Conservation (phyloP, 2,329 filamentous ascomycete species). For the Juglanconis juglandina region DNA sequence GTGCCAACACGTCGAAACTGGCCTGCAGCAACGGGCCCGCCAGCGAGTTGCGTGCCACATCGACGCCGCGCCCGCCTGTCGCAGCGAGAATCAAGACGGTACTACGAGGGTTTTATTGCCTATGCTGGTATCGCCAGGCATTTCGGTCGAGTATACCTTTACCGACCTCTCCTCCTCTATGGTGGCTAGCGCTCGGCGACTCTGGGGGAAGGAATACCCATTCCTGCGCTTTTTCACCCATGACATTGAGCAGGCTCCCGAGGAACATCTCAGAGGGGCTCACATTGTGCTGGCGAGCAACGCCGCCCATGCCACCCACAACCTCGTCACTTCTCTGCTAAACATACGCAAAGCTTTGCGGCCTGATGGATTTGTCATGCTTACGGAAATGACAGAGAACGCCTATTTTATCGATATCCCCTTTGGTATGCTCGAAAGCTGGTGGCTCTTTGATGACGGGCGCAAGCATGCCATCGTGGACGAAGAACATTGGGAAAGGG, state of each 20-base stretch:
- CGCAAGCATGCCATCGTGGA: background rate
- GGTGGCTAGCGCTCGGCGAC: slow-evolving; percentile 26
- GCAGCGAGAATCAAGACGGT: background rate
- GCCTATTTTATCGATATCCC: too few species aligned
- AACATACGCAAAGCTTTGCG: slow-evolving; percentile 27
- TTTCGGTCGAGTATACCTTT: slow-evolving; percentile 35
- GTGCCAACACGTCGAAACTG: background rate
- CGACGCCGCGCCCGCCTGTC: background rate
- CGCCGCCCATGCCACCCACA: slow-evolving; percentile 32
- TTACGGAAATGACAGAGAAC: slow-evolving; percentile 31
- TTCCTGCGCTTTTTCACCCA: slow-evolving; percentile 28
- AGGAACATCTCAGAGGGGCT: slow-evolving; percentile 20
- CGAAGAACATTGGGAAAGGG: background rate
- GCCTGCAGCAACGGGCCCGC: too few species aligned
- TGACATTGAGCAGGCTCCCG: slow-evolving; percentile 28
- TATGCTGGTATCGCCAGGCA: slow-evolving; percentile 23
- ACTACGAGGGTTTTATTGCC: slow-evolving; percentile 28
- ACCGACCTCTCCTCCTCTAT: slow-evolving; percentile 35
- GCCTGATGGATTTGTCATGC: slow-evolving; percentile 30
- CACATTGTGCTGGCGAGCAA: slow-evolving; percentile 31
- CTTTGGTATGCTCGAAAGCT: background rate
- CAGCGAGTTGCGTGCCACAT: too few species aligned
- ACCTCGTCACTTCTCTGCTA: slow-evolving; percentile 19
- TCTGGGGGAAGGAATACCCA: slow-evolving; percentile 20
- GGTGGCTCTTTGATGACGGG: background rate